Evolutionary conservation across 208 protist genomes (phyloP).

Genomic region (Leishmania aethiopica): DNA sequence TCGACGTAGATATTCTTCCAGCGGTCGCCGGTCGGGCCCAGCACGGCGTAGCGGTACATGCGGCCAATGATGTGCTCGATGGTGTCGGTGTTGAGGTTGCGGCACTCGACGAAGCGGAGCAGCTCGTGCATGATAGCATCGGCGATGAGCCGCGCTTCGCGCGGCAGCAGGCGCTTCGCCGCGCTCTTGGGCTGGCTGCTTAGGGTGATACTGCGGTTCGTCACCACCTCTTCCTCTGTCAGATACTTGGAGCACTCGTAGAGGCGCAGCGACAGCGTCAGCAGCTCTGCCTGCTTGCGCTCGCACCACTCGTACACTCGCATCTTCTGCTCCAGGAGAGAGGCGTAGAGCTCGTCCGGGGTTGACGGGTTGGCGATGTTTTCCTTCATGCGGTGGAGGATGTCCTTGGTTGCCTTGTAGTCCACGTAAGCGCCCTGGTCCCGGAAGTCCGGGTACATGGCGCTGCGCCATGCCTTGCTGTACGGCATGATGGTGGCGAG

Average conservation of each 20-base stretch:
- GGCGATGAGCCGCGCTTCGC: conserved; percentile 67
- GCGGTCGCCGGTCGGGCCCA: conserved; percentile 78
- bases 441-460: conserved; percentile 86
- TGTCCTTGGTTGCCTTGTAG: conserved; percentile 89
- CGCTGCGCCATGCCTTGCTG: conserved; percentile 84
- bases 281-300: conserved; percentile 65
- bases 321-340: conserved; percentile 71
- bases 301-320: conserved; percentile 76
- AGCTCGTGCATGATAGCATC: conserved; percentile 81
- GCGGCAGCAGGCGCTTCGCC: conserved; percentile 37
- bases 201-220: conserved; percentile 47
- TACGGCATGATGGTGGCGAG: conserved; percentile 58
- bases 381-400: conserved; percentile 87
- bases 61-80: conserved; percentile 88
- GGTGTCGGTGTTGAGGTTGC: conserved; percentile 87
- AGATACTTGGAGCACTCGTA: conserved; percentile 61
- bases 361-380: conserved; percentile 83
- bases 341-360: conserved; percentile 77
- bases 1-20: conserved; percentile 75
- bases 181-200: conserved; percentile 1
- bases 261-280: conserved; percentile 61
- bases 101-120: conserved; percentile 82
- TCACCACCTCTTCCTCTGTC: conserved; percentile 51
- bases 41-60: conserved; percentile 87
- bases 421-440: conserved; percentile 83